Evolutionary conservation across 768 basidiomycete species (phyloP), one percentile per base, ranked within the genome.

Genomic region (Multifurca ochricompacta): DNA sequence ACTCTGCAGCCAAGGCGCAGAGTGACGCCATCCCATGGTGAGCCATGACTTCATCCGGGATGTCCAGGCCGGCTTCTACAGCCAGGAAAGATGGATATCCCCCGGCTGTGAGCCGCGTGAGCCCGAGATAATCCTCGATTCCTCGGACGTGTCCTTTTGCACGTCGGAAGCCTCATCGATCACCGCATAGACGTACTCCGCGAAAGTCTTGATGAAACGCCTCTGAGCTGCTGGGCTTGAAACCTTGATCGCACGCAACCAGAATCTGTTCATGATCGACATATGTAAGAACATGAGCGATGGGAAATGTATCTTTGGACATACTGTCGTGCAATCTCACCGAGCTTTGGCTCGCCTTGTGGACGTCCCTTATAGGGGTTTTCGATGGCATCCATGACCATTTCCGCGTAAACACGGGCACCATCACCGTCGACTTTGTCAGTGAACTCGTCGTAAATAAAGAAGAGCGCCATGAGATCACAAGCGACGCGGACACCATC

Each of bases 21-120:
- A 83, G 70, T 6, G 71, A 67, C 51, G 65, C 63, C 36, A 83
- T 69, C 41, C 69, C 61, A 1, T 78, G 76, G 65, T 83, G 74
- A n/a, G 72, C 68, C 55, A 76, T 69, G 55, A 81, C 75, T 48
- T 77, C 71, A 21, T 80, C 74, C 0, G 80, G 78, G 21, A 83
- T 63, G 59, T 80, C 74, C 35, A 82, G 71, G 23, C 67, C 77
- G 51, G 80, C 87, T 59, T 84, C 80, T 53, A 76, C 75, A 3
- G 80, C 67, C 14, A 73, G 73, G 43, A 54, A 75, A 47, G 76
- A 71, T 0, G 78, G 74, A 52, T 76, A 76, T 60, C 72, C 75
- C 8, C 75, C 80, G 50, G 74, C 76, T 10, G 78, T 80, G 48
- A 79, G 73, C 28, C 81, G 73, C 42, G 82, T 73, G 40, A 81